Base-by-base conservation (phyloP, 2,329 filamentous ascomycete species). In the Fusarium fujikuroi region DNA sequence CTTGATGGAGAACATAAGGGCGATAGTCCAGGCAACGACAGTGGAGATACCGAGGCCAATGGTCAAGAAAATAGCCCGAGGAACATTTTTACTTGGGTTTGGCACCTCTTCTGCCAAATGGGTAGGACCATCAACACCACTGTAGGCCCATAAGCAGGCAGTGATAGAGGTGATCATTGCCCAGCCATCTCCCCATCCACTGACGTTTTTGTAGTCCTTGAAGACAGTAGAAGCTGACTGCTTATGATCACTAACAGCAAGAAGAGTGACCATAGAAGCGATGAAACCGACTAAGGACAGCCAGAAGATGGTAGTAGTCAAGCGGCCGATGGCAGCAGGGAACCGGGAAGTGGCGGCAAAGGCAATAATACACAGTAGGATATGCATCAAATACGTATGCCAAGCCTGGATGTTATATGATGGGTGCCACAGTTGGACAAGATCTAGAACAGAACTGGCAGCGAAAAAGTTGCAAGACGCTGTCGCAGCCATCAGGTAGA, bases 401-500 rank as follows among this genome's bases (percentile, higher is more conserved):
- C 76, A 78, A 1, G 75, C 57, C 32, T 78, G 59, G 5, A 70
- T 69, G 16, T 49, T 54, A 37, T 78, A 78, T 2, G 66, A 59
- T 1, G 69, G 64, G 8, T 75, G 63, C 76, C 75, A 78, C 2
- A 77, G 43, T 19, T 49, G 54, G 21, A 59, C 74, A 11, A 77
- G 37, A n/a, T 78, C 76, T 3, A 78, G 56, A 11, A 77, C 60
- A 5, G 76, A 78, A 18, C 69, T 69, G 1, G 76, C 76, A 18
- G 72, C 75, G 50, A 78, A 78, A 58, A 77, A 76, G 36, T 78
- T 77, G 62, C 75, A 77, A 15, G 76, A 78, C 2, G 73, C 75
- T 3, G 69, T 60, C 7, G 73, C 76, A 3, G 76, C 69, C 76
- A 77, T 77, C 52, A 77, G 75, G 40, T 76, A 77, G 39, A 77